Conservation (phyloP, 202 grass and related monocot species). For the Schoenoplectus tabernaemontani region DNA sequence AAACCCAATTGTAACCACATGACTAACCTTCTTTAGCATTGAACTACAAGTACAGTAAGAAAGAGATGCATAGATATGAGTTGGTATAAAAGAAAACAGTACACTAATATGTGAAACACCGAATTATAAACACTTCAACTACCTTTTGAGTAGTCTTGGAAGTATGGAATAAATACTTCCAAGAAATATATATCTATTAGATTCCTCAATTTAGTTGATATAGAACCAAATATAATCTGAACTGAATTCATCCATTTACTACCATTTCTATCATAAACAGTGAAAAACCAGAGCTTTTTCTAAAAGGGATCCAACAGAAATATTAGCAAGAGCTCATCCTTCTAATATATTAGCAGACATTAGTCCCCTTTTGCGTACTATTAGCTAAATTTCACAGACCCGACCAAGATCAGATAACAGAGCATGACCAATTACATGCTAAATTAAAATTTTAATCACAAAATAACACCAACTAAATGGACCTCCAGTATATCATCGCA, state of each 20-base stretch:
- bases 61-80: neutral
- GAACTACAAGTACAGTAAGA: neutral
- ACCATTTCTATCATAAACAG: neutral
- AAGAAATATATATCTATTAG: neutral
- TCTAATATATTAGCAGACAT: neutral
- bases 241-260: neutral
- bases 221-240: neutral
- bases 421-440: neutral
- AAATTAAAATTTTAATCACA: constrained; percentile 1
- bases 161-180: too few relatives aligned
- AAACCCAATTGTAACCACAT: neutral
- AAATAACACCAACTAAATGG: neutral
- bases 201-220: neutral
- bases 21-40: neutral
- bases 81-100: neutral
- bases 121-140: neutral
- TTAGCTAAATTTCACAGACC: neutral
- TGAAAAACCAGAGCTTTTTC: neutral
- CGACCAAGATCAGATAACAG: neutral
- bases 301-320: neutral
- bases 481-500: neutral
- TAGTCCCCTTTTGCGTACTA: neutral
- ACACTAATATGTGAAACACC: neutral
- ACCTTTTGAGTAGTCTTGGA: neutral
- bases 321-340: neutral